Evolutionary conservation across 768 basidiomycete species (phyloP).

Genomic region (Fomitopsis serialis): DNA sequence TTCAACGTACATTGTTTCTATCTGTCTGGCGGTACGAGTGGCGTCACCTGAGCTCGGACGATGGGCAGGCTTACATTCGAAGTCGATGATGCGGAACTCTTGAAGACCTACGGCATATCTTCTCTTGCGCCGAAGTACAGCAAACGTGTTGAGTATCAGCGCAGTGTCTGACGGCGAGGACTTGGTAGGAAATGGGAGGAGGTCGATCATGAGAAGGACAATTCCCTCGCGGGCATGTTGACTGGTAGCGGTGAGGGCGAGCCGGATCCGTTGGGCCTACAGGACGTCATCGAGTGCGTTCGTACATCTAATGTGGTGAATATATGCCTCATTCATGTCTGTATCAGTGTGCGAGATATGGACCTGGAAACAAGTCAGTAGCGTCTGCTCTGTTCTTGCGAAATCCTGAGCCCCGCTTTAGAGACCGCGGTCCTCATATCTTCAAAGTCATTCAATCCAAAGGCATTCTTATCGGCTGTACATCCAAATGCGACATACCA

Average conservation of each 20-base stretch:
- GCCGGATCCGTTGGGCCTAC: constrained; percentile 77
- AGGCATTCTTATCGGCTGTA: constrained; percentile 82
- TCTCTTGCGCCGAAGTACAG: constrained; percentile 69
- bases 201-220: constrained; percentile 78
- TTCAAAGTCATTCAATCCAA: constrained; percentile 95
- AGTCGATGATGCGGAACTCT: constrained; percentile 74
- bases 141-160: neutral
- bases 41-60: neutral
- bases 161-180: neutral
- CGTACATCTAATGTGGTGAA: neutral
- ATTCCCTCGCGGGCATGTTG: constrained; percentile 66
- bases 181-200: constrained; percentile 79
- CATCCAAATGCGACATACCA: constrained; percentile 96
- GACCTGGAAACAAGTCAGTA: constrained; percentile 74
- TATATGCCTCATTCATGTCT: constrained; percentile 6
- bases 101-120: constrained; percentile 85
- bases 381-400: constrained; percentile 9
- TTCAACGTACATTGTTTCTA: too few species aligned
- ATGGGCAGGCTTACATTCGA: constrained; percentile 63
- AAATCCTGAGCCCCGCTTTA: constrained; percentile 22
- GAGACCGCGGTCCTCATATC: constrained; percentile 80
- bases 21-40: neutral
- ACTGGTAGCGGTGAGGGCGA: constrained; percentile 55
- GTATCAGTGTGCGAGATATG: constrained; percentile 53
- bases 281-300: constrained; percentile 54